phyloP scores from a whole-genome alignment of 306 rosid genomes.

The Canavalia ensiformis region DNA sequence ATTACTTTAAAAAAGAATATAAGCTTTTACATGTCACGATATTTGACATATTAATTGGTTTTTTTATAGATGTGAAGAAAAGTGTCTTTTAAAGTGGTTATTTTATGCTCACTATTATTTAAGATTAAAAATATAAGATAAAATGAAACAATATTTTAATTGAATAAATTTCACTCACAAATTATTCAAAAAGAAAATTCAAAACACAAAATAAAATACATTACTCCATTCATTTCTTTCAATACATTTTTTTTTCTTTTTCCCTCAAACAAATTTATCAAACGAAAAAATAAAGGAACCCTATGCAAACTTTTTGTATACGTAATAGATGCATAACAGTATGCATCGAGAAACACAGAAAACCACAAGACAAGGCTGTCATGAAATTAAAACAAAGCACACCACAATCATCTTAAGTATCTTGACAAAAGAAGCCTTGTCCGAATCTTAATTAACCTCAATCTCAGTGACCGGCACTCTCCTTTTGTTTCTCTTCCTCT shows the following conservation, averaged over 20 bases:
- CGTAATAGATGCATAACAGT: not conserved
- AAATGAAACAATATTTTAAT: no score
- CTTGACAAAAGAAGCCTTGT: not conserved
- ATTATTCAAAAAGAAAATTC: not conserved
- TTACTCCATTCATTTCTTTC: not conserved
- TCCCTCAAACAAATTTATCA: not conserved
- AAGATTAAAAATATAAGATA: not conserved
- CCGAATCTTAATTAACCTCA: not conserved
- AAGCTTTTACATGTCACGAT: not conserved
- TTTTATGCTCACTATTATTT: not conserved
- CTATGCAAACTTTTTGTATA: not conserved
- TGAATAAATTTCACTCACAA: no score
- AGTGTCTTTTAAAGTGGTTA: not conserved
- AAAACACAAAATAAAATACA: slow-evolving; percentile 17
- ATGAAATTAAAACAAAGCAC: slow-evolving; percentile 37
- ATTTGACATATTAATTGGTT: not conserved
- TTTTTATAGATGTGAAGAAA: not conserved
- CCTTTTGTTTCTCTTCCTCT: slow-evolving; percentile 44
- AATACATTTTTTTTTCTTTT: not conserved
- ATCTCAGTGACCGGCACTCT: slow-evolving; percentile 40
- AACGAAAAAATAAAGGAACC: not conserved
- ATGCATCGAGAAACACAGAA: slow-evolving; percentile 6
- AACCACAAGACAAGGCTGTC: not conserved
- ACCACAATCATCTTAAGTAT: slow-evolving; percentile 27
- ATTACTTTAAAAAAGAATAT: no score